A percentile compares a stretch with the other conserved stretches of the same genome.
phyloP scores from a whole-genome alignment of 768 basidiomycete genomes.

The Lactifluus pinguis region DNA sequence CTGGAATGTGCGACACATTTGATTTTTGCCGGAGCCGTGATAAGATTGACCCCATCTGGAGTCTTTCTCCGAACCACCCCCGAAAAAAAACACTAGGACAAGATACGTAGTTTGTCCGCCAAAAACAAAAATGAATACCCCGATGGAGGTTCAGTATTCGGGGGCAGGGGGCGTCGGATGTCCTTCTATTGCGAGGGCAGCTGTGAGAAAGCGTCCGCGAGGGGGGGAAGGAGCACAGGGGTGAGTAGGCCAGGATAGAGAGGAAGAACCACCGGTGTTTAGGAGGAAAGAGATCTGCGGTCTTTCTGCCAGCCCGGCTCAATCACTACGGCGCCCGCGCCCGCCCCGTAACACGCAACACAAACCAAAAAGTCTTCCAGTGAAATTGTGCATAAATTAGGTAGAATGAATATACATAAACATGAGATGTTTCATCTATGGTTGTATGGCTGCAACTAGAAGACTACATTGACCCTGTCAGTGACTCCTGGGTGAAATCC shows the following conservation, averaged over 20 bases:
- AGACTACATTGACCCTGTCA: not conserved
- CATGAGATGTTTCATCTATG: not conserved
- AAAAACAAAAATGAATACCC: not conserved
- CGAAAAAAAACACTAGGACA: not conserved
- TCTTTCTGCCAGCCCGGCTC: not conserved
- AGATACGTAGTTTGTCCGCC: not conserved
- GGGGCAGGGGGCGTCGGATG: not conserved
- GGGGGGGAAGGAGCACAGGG: not conserved
- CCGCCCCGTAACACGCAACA: not conserved
- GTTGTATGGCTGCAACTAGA: not conserved
- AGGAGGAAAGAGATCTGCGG: not conserved
- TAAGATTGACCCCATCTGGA: not conserved
- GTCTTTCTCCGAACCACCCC: not conserved
- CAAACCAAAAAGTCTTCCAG: not conserved
- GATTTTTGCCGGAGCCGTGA: not conserved
- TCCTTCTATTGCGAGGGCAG: not conserved
- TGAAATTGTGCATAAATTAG: slow-evolving; percentile 1
- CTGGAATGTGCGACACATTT: not conserved
- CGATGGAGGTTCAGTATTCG: too few relatives aligned
- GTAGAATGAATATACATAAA: not conserved
- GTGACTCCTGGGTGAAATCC: not conserved
- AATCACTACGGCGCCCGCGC: not conserved
- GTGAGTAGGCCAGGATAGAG: not conserved
- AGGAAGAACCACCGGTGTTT: not conserved
- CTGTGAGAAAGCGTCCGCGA: not conserved